Base-by-base conservation (phyloP, 192 early-diverging fungal genomes). In the Helicostylum pulchrum region DNA sequence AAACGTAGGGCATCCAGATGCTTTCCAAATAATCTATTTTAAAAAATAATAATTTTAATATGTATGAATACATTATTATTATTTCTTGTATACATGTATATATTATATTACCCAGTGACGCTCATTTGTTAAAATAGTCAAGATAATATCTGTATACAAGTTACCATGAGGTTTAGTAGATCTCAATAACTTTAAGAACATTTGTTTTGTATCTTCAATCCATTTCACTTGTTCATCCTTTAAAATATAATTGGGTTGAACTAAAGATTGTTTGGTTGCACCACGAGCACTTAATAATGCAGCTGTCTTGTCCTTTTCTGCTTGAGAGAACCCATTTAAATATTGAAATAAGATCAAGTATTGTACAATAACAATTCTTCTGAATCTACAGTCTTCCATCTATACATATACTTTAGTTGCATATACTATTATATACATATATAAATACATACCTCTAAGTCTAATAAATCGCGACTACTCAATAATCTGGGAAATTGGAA, bases 321-420 rank as follows among this genome's bases (percentile, higher is more conserved):
- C 36, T 26, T 77, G 65, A 49, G 85, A 66, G 57, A 88, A 77
- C 21, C 76, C 71, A 48, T 84, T 68, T 1, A 90, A 79, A 73
- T 90, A 93, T 58, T 92, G 87, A 17, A 93, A 74, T 8, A 93
- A 77, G n/a, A 97, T 92, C n/a, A 93, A 71, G 30, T 90, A 78
- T 72, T 97, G 95, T 19, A 94, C 77, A 30, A 97, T 76, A 7
- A 97, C 83, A 64, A 92, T 91, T 45, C 92, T 87, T 52, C 94
- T 87, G 70, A 96, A 93, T 54, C 84, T 75, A 7, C 87, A 77
- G 62, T 98, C 96, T 11, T 77, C 73, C 17, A 97, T 76, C 87
- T 97, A 78, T n/a, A 42, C 62, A 67, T 47, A 30, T 50, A 62
- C 31, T 70, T 49, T 7, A 70, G 31, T 36, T 19, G 3, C 4